Conservation (phyloP, 371 early-diverging fungal species). For the Syncephalastrum racemosum region DNA sequence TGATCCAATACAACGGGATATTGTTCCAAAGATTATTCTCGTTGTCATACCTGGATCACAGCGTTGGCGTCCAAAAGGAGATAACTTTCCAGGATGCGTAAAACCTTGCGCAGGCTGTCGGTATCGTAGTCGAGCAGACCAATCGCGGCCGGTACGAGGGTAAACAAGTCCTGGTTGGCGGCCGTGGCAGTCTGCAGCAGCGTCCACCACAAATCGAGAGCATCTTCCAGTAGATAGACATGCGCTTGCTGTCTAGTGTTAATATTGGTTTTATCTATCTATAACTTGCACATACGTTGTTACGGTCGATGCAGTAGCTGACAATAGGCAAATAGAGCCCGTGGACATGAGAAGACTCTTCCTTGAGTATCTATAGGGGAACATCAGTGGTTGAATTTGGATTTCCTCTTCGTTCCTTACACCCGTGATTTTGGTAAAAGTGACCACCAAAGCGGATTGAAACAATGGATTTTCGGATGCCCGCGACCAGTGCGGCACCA, state of each 20-base stretch:
- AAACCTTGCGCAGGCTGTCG: slow-evolving; percentile 69
- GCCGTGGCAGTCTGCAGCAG: slow-evolving; percentile 66
- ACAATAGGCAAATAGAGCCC: slow-evolving; percentile 75
- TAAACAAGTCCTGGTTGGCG: slow-evolving; percentile 53
- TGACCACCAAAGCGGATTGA: slow-evolving; percentile 74
- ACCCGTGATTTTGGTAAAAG: slow-evolving; percentile 73
- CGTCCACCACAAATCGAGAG: slow-evolving; percentile 84
- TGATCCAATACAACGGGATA: neutral
- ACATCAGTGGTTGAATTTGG: neutral
- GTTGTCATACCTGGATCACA: slow-evolving; percentile 43
- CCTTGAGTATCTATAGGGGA: slow-evolving; percentile 60
- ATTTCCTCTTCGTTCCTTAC: slow-evolving; percentile 34
- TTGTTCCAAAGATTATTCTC: neutral
- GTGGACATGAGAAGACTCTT: slow-evolving; percentile 72
- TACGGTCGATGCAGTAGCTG: slow-evolving; percentile 64
- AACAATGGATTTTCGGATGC: slow-evolving; percentile 77
- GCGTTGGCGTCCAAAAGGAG: slow-evolving; percentile 63
- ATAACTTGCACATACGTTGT: slow-evolving; percentile 28
- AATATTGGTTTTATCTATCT: neutral
- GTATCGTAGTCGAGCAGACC: slow-evolving; percentile 72
- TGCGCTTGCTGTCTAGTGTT: slow-evolving; percentile 61
- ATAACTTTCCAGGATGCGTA: slow-evolving; percentile 82
- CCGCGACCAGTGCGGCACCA: slow-evolving; percentile 83
- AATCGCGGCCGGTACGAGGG: slow-evolving; percentile 64
- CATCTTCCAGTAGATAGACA: slow-evolving; percentile 86